Evolutionary conservation across 768 basidiomycete species (phyloP).

Genomic region (Neoboletus magnificus): DNA sequence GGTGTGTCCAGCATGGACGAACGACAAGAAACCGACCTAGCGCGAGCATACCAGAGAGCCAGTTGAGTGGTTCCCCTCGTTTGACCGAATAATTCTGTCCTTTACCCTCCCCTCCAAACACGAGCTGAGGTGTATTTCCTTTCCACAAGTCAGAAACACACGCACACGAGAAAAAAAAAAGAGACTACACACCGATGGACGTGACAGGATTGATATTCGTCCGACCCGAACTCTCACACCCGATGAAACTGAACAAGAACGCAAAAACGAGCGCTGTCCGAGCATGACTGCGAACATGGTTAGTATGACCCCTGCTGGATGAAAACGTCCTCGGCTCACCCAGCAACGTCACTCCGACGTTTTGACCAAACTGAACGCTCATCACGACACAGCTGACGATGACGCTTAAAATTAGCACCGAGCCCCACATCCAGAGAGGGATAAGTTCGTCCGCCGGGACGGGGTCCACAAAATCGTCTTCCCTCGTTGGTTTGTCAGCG

Average conservation of each 20-base stretch:
- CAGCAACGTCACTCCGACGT: conserved; percentile 36
- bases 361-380: conserved; percentile 51
- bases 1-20: not conserved
- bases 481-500: not conserved
- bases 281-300: not conserved
- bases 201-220: conserved; percentile 64
- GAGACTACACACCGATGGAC: conserved; percentile 38
- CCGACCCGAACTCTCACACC: conserved; percentile 55
- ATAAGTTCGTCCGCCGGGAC: conserved; percentile 54
- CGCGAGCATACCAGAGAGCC: conserved; percentile 28
- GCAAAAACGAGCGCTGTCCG: conserved; percentile 47
- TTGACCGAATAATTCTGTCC: conserved; percentile 31
- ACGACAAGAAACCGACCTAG: not conserved
- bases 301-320: not conserved
- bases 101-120: conserved; percentile 61
- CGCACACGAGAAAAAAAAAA: not conserved
- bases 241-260: conserved; percentile 67
- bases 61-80: conserved; percentile 17
- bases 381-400: conserved; percentile 52
- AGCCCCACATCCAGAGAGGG: conserved; percentile 53
- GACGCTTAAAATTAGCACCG: conserved; percentile 45
- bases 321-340: conserved; percentile 3
- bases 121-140: conserved; percentile 53
- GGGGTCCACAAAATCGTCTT: conserved; percentile 47
- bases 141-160: not conserved